Evolutionary conservation across 192 early-diverging fungal genomes (phyloP).

Genomic region (Coemansia sp.): DNA sequence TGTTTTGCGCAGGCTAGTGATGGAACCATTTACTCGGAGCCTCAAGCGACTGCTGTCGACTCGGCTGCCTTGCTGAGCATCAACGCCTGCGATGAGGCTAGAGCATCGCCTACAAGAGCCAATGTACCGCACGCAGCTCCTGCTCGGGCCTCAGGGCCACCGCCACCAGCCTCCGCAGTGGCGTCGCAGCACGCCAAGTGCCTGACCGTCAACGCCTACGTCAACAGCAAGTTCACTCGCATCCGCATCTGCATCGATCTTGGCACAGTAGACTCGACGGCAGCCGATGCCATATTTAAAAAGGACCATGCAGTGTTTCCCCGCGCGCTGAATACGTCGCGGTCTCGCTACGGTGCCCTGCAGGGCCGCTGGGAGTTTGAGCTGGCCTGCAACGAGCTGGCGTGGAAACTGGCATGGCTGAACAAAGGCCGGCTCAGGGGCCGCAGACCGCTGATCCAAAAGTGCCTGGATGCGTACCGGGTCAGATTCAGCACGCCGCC

Average conservation of each 20-base stretch:
- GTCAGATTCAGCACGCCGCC: slow-evolving; percentile 38
- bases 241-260: slow-evolving; percentile 45
- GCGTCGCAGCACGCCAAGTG: slow-evolving; percentile 33
- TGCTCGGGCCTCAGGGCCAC: background rate
- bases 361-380: slow-evolving; percentile 76
- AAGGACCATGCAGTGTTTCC: slow-evolving; percentile 49
- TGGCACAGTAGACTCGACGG: slow-evolving; percentile 9
- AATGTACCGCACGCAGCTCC: background rate
- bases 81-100: too few species aligned
- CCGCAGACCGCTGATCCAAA: slow-evolving; percentile 44
- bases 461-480: slow-evolving; percentile 49
- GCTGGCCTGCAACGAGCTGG: slow-evolving; percentile 74
- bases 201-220: slow-evolving; percentile 22
- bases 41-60: background rate
- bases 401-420: slow-evolving; percentile 80
- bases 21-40: background rate
- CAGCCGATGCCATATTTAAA: slow-evolving; percentile 19
- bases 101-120: background rate
- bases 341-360: slow-evolving; percentile 26
- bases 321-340: slow-evolving; percentile 29
- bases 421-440: slow-evolving; percentile 53
- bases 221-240: slow-evolving; percentile 28
- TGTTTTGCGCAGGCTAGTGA: background rate
- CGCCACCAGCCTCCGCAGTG: background rate
- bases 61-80: background rate